These are phyloP conservation scores for Hypoxylon lenormandii DNA, from an alignment of 495 filamentous ascomycete genomes.

Conservation along the genomic window DNA sequence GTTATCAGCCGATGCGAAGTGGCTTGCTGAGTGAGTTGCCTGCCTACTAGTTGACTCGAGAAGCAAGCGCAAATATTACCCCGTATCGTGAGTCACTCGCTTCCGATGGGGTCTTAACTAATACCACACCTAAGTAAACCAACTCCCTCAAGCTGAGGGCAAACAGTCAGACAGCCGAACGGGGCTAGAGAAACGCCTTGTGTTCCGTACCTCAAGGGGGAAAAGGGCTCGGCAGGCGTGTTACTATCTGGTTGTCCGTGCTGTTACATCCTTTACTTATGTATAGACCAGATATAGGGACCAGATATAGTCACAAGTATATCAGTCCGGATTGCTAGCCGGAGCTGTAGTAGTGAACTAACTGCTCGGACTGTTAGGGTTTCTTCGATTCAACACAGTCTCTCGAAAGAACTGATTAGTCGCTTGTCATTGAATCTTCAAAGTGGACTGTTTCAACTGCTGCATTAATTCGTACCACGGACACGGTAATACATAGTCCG, in stretches of 20 bases:
- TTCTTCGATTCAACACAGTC: not conserved
- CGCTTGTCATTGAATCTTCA: not conserved
- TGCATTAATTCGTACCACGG: not conserved
- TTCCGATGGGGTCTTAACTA: not conserved
- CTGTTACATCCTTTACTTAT: too few species aligned
- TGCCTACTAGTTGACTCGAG: not conserved
- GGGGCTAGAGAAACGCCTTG: not conserved
- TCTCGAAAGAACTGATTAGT: not conserved
- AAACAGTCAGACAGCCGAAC: not conserved
- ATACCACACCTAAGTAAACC: not conserved
- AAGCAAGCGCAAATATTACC: too few species aligned
- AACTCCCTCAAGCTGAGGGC: not conserved
- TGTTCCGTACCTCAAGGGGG: not conserved
- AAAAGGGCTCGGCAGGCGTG: too few species aligned
- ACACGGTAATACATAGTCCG: constrained; percentile 5
- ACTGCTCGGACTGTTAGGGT: not conserved
- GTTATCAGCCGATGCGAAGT: too few species aligned
- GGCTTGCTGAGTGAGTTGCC: too few species aligned
- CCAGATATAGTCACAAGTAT: too few species aligned
- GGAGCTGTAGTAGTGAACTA: too few species aligned
- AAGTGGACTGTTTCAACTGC: not conserved
- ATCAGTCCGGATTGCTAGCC: too few species aligned
- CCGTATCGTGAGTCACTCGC: too few species aligned
- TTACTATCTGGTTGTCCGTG: too few species aligned
- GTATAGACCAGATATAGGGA: too few species aligned